Base-by-base conservation (phyloP, 2,329 filamentous ascomycete genomes). In the Tolypocladium ovalisporum region DNA sequence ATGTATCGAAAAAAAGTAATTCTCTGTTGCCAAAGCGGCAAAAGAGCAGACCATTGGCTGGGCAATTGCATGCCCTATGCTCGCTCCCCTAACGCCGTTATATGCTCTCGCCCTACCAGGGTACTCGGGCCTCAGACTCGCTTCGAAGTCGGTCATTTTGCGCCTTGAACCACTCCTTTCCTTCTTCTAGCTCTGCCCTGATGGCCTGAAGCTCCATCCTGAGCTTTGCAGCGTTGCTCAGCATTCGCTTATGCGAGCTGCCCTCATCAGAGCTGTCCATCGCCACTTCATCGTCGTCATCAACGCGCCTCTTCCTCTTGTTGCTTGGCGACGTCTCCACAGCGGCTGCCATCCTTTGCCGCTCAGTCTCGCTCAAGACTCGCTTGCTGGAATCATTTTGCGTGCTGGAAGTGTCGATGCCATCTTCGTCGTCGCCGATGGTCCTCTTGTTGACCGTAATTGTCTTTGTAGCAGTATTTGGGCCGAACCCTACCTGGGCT, bases 181-280 rank as follows among this genome's bases (percentile, higher is more conserved):
- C 75, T 60, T 78, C 71, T 59, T 79, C 75, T 66, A 80, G 70
- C 57, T 78, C 76, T 57, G 73, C 67, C 17, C 74, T 70, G 61
- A 76, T 68, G 54, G 70, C 68, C 40, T 70, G 70, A 44, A 79
- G 70, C 60, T 79, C 75, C 37, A 62, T 67, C 52, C 73, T 67
- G 57, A 75, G 60, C 40, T 67, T 71, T 58, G 74, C 69, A 34
- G 73, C 73, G 51, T 76, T 74, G 56, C 72, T 72, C 64, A 79
- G 70, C 19, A 77, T 71, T 35, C 72, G 70, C 58, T 76, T 74
- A 51, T 71, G 71, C 55, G 66, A 62, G 63, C 64, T 65, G 57
- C 55, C 58, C 54, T 63, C 65, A 12, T 56, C 29, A 51, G 40
- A 56, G n/a, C 52, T 57, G 27, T 64, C 58, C 10, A 55, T 56